Base-by-base conservation (phyloP, 2,329 filamentous ascomycete genomes). In the Dactylellina haptotyla region DNA sequence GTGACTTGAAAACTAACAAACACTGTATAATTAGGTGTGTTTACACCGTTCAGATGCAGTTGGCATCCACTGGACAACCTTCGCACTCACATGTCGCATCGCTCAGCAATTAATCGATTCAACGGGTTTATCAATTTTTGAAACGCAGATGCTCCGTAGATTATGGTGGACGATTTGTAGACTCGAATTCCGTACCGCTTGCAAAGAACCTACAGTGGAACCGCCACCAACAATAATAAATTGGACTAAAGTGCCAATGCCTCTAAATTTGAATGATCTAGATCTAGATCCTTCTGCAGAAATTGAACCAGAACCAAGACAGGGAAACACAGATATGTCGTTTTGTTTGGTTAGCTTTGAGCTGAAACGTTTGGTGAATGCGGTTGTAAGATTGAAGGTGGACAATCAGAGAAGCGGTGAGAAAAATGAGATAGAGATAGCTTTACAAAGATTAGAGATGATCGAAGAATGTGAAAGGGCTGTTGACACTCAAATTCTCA, bases 181-280 rank as follows among this genome's bases (percentile, higher is more conserved):
- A 18, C 9, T 57, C 2, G 53, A 57, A 43, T 41, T 57, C 18
- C 53, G 53, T n/a, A 57, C 53, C n/a, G 12, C 53, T 1, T 39
- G 50, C 26, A 20, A 54, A 28, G 53, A 18, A 9, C 9, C 14
- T 43, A 12, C 34, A 3, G 23, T 5, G 12, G 53, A 57, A 14
- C 53, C 53, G 18, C 53, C 34, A 28, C 34, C 25, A 2, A 57
- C 53, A 18, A 37, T 26, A 9, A 30, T 57, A 14, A 23, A 57
- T 25, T 57, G 53, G 53, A n/a, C 10, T 14, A 41, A 43, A 30
- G 20, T 57, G 9, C 53, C 53, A 8, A 43, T 57, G 53, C 53
- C 53, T 30, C 37, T 57, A 3, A 57, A 57, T n/a, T n/a, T 57
- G 12, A 57, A 57, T 28, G 53, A 57, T 30, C 23, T 43, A 23